Evolutionary conservation across 2,329 filamentous ascomycete species (phyloP).

Genomic region (Fusarium algeriense): DNA sequence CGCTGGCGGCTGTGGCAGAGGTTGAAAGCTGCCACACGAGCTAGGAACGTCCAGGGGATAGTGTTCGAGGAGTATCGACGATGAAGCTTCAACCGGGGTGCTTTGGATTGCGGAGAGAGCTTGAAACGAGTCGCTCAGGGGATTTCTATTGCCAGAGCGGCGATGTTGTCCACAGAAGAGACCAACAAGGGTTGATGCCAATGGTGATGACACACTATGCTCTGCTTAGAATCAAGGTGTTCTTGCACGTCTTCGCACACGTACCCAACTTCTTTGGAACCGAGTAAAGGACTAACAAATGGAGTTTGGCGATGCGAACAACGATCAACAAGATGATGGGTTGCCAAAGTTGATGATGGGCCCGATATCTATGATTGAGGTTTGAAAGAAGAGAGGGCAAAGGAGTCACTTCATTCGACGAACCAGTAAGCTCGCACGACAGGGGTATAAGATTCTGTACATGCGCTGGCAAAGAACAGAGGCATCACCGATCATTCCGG

Average conservation of each 20-base stretch:
- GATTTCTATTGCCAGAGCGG: neutral
- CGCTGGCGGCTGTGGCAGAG: neutral
- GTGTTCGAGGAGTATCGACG: neutral
- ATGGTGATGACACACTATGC: neutral
- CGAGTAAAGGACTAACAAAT: neutral
- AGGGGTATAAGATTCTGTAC: conserved; percentile 14
- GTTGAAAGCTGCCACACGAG: neutral
- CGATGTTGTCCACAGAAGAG: neutral
- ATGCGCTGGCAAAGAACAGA: conserved; percentile 1
- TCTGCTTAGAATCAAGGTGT: neutral
- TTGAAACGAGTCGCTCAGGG: no score
- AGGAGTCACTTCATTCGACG: neutral
- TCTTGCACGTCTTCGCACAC: neutral
- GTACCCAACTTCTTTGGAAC: neutral
- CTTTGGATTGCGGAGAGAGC: neutral
- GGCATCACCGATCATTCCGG: neutral
- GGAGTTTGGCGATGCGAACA: neutral
- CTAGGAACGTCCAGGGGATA: neutral
- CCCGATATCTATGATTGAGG: neutral
- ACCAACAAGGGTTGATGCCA: neutral
- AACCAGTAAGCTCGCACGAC: conserved; percentile 9
- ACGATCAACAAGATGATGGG: neutral
- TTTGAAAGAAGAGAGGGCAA: neutral
- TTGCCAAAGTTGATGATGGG: conserved; percentile 5
- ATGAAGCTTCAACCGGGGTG: no score